Percentiles rank a stretch among this genome's conserved stretches.
Conservation (phyloP, 371 early-diverging fungal genomes). For the Saksenaea vasiformis region DNA sequence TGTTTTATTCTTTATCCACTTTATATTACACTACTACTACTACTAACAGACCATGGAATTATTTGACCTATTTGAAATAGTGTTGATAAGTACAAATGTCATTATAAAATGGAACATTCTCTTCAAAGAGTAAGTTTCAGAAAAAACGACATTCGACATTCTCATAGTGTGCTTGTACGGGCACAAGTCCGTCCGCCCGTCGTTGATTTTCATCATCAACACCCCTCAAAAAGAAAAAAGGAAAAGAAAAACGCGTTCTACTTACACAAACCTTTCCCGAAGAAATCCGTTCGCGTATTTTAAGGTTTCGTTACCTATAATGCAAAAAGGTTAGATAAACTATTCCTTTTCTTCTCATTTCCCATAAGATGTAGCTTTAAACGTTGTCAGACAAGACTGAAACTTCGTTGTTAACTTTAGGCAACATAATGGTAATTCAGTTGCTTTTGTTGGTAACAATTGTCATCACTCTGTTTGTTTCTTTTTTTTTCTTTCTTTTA, state of each 20-base stretch:
- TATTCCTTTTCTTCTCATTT: not conserved
- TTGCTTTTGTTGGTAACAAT: slow-evolving; percentile 16
- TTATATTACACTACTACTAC: too few relatives aligned
- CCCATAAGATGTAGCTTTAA: not conserved
- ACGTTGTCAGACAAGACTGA: slow-evolving; percentile 34
- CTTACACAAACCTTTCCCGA: slow-evolving; percentile 1
- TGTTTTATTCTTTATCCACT: too few relatives aligned
- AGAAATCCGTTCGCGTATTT: not conserved
- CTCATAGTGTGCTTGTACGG: slow-evolving; percentile 33
- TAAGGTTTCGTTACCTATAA: not conserved
- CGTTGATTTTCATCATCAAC: slow-evolving; percentile 26
- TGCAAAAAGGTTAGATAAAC: not conserved
- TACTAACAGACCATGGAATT: too few relatives aligned
- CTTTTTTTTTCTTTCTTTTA: slow-evolving; percentile 2
- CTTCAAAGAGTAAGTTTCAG: not conserved
- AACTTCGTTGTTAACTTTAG: slow-evolving; percentile 22
- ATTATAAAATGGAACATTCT: not conserved
- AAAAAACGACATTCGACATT: slow-evolving; percentile 39
- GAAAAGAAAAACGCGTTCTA: not conserved
- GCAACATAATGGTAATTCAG: slow-evolving; percentile 39
- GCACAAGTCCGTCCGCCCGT: slow-evolving; percentile 48
- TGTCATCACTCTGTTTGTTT: slow-evolving; percentile 18
- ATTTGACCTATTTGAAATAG: not conserved
- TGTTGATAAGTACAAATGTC: not conserved
- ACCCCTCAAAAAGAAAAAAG: not conserved